phyloP scores from a whole-genome alignment of 345 rosid species.

The Pistacia integerrima region DNA sequence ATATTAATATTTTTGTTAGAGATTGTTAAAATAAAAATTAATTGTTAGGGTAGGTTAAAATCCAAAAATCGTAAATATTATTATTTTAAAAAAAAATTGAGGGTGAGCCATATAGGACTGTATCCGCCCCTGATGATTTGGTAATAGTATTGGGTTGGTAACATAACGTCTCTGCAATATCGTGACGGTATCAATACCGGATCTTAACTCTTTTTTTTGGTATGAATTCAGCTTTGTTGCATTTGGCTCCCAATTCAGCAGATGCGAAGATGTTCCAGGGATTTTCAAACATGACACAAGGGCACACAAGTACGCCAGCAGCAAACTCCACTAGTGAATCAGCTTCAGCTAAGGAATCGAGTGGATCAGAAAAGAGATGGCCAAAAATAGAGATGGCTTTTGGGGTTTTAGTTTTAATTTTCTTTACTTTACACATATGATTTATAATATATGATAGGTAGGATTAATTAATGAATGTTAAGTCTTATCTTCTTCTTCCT shows the following conservation, averaged over 20 bases:
- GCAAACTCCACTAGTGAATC: slow-evolving; percentile 22
- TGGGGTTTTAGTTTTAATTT: slow-evolving; percentile 21
- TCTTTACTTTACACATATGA: slow-evolving; percentile 12
- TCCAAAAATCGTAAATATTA: too few relatives aligned
- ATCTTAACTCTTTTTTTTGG: not conserved
- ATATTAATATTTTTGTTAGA: too few relatives aligned
- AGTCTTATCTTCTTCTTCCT: not conserved
- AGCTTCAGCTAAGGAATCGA: slow-evolving; percentile 35
- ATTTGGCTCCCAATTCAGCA: slow-evolving; percentile 60
- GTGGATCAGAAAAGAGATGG: slow-evolving; percentile 28
- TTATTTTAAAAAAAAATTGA: too few relatives aligned
- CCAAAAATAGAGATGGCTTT: slow-evolving; percentile 37
- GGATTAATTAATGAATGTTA: not conserved
- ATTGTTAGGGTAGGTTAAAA: too few relatives aligned
- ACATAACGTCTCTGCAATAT: too few relatives aligned
- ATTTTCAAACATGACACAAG: slow-evolving; percentile 47
- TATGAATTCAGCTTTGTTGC: slow-evolving; percentile 53
- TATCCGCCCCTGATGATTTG: too few relatives aligned
- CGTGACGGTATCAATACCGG: too few relatives aligned
- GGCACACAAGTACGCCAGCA: slow-evolving; percentile 24
- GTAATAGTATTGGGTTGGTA: too few relatives aligned
- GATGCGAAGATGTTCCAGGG: slow-evolving; percentile 64
- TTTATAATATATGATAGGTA: not conserved
- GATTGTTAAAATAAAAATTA: too few relatives aligned
- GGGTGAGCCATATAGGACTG: too few relatives aligned